phyloP scores from a whole-genome alignment of 1,284 basidiomycete genomes.

The Boletus sp. region DNA sequence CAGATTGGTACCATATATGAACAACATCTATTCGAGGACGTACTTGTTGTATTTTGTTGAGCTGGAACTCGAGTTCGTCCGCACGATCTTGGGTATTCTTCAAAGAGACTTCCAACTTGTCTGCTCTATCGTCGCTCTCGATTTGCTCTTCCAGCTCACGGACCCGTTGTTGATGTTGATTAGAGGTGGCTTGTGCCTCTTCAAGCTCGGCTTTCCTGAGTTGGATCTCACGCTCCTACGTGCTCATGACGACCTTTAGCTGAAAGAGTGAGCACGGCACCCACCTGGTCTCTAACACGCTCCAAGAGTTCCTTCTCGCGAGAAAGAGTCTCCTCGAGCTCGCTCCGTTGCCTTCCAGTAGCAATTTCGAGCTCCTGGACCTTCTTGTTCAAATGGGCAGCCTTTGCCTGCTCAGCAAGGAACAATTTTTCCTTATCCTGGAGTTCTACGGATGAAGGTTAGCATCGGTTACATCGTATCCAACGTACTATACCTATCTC shows the following conservation, averaged over 20 bases:
- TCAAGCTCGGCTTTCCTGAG: constrained; percentile 55
- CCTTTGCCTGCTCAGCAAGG: constrained; percentile 47
- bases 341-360: constrained; percentile 43
- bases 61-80: constrained; percentile 78
- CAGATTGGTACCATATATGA: constrained; percentile 10
- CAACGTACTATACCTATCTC: constrained; percentile 49
- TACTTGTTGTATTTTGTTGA: constrained; percentile 78
- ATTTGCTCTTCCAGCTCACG: constrained; percentile 80
- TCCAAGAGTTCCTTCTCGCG: constrained; percentile 62
- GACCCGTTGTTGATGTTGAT: constrained; percentile 57
- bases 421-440: constrained; percentile 50
- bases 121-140: constrained; percentile 77
- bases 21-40: constrained; percentile 2
- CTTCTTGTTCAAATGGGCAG: constrained; percentile 45
- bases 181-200: constrained; percentile 57
- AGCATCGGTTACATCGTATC: background rate
- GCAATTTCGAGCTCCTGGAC: constrained; percentile 48
- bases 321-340: constrained; percentile 41
- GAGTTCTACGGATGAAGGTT: constrained; percentile 44
- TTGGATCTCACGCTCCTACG: constrained; percentile 74
- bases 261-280: constrained; percentile 15
- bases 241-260: constrained; percentile 5
- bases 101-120: constrained; percentile 68
- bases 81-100: constrained; percentile 79
- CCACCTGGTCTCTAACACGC: constrained; percentile 64